Percentiles rank a stretch among this genome's conserved stretches.
phyloP scores from a whole-genome alignment of 2,329 filamentous ascomycete species.

The Eutypa lata region DNA sequence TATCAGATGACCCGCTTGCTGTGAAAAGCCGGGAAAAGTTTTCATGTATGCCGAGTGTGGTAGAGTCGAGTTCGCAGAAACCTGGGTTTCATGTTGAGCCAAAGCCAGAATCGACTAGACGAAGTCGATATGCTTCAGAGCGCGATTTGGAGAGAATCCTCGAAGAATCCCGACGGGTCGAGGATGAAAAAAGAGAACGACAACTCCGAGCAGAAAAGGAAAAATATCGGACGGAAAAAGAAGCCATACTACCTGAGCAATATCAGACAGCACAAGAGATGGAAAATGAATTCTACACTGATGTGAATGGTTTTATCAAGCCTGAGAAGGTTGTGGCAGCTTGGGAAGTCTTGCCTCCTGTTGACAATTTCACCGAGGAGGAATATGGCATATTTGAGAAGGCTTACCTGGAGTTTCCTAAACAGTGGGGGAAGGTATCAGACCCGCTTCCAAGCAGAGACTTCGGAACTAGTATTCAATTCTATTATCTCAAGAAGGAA shows the following conservation, averaged over 20 bases:
- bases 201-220: conserved; percentile 63
- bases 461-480: conserved; percentile 78
- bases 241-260: conserved; percentile 71
- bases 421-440: conserved; percentile 79
- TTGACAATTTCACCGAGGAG: conserved; percentile 71
- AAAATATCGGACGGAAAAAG: conserved; percentile 69
- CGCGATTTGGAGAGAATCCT: conserved; percentile 70
- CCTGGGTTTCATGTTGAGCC: conserved; percentile 46
- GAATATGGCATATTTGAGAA: conserved; percentile 71
- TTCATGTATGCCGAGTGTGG: conserved; percentile 34
- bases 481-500: conserved; percentile 81
- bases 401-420: conserved; percentile 70
- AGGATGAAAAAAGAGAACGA: conserved; percentile 67
- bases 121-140: conserved; percentile 65
- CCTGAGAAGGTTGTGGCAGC: conserved; percentile 65
- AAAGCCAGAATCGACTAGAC: conserved; percentile 48
- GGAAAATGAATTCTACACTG: conserved; percentile 56
- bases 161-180: conserved; percentile 67
- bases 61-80: conserved; percentile 31
- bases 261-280: conserved; percentile 61
- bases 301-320: conserved; percentile 63
- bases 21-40: conserved; percentile 55
- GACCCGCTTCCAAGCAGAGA: conserved; percentile 64
- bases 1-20: conserved; percentile 53
- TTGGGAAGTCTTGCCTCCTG: conserved; percentile 69